These are phyloP conservation scores for Pseudevernia furfuracea DNA, from an alignment of 495 filamentous ascomycete genomes.

Conservation along the genomic window DNA sequence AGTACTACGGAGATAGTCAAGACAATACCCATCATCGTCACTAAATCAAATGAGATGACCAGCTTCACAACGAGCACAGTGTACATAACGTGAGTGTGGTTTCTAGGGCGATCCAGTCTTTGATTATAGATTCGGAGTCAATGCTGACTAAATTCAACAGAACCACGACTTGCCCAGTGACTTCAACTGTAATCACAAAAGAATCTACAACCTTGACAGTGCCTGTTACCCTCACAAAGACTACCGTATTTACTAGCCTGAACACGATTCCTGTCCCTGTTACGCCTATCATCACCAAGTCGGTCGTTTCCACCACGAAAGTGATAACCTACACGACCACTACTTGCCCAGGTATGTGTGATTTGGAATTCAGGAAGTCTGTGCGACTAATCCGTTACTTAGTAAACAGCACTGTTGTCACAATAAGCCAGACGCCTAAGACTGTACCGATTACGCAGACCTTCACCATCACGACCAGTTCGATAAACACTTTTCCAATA, in stretches of 20 bases:
- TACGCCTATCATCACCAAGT: background rate
- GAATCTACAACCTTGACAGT: constrained; percentile 28
- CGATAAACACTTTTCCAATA: constrained; percentile 6
- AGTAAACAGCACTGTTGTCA: constrained; percentile 14
- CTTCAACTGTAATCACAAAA: constrained; percentile 25
- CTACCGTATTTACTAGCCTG: constrained; percentile 29
- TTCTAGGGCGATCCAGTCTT: background rate
- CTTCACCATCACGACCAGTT: background rate
- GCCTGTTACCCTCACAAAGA: constrained; percentile 25
- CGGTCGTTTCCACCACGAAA: background rate
- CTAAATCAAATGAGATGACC: background rate
- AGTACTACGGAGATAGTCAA: background rate
- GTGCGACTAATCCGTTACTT: background rate
- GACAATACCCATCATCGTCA: background rate
- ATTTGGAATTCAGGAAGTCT: background rate
- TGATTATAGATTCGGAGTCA: background rate
- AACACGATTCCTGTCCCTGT: constrained; percentile 13
- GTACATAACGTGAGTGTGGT: background rate
- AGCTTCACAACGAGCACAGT: background rate
- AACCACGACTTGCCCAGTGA: constrained; percentile 24
- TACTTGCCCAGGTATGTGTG: constrained; percentile 15
- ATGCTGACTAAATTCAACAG: constrained; percentile 7
- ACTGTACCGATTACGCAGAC: constrained; percentile 2
- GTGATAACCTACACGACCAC: constrained; percentile 15
- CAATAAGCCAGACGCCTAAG: background rate